Conservation (phyloP, 306 rosid species). For the Cucurbita moschata region DNA sequence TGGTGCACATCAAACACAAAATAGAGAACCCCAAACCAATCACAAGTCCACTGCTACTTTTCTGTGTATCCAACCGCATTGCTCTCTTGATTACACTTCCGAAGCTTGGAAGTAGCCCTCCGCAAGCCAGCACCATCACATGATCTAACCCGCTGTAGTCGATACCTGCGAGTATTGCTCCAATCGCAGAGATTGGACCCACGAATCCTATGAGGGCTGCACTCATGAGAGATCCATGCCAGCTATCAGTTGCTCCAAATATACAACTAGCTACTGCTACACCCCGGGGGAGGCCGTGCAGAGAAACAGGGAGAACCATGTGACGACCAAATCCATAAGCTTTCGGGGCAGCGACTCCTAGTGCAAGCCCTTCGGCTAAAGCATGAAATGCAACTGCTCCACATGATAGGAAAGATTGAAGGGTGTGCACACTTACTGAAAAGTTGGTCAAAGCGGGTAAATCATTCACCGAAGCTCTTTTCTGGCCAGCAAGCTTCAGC, state of each 20-base stretch:
- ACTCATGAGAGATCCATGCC: constrained; percentile 81
- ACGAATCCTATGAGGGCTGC: constrained; percentile 79
- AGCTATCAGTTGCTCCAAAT: constrained; percentile 85
- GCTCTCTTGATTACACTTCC: constrained; percentile 54
- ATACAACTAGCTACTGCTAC: constrained; percentile 98
- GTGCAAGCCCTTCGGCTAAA: constrained; percentile 89
- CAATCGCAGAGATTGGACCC: constrained; percentile 90
- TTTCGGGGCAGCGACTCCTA: constrained; percentile 99
- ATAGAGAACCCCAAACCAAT: constrained; percentile 57
- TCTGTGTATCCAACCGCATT: constrained; percentile 48
- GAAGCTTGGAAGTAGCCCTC: constrained; percentile 80
- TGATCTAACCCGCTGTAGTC: constrained; percentile 93
- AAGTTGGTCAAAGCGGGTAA: constrained; percentile 36
- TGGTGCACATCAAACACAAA: constrained; percentile 73
- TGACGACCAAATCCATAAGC: constrained; percentile 93
- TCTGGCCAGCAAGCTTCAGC: constrained; percentile 41
- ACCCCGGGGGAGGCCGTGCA: constrained; percentile 93
- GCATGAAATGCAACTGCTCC: constrained; percentile 89
- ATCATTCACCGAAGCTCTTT: constrained; percentile 40
- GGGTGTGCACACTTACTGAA: constrained; percentile 72
- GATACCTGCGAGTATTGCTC: constrained; percentile 85
- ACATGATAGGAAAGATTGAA: constrained; percentile 80
- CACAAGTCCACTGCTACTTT: constrained; percentile 52
- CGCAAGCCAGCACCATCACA: constrained; percentile 85
- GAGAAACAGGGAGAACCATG: constrained; percentile 95